These are phyloP conservation scores for Globisporangium ultimum DNA, from an alignment of 352 stramenopile species.

Conservation along the genomic window DNA sequence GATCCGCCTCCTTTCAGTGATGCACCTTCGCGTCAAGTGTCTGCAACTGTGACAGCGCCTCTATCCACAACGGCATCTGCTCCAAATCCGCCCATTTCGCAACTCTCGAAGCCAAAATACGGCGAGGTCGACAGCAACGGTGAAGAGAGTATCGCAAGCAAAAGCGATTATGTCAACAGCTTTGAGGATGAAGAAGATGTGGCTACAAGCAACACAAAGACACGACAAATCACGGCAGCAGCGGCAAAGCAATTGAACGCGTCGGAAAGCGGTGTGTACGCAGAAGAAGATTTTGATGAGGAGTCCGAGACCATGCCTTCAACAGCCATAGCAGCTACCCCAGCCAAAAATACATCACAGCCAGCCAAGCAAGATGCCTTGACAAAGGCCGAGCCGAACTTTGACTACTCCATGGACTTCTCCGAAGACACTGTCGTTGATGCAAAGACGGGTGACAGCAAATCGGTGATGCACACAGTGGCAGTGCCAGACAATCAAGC, in stretches of 20 bases:
- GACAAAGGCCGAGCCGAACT: slow-evolving; percentile 26
- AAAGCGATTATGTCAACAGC: slow-evolving; percentile 26
- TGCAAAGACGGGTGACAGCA: not conserved
- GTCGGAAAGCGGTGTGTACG: slow-evolving; percentile 45
- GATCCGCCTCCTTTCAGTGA: slow-evolving; percentile 14
- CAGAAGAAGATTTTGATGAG: slow-evolving; percentile 57
- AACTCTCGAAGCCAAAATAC: not conserved
- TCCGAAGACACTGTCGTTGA: slow-evolving; percentile 34
- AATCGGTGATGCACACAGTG: not conserved
- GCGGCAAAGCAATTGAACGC: slow-evolving; percentile 5
- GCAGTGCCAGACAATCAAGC: slow-evolving; percentile 3
- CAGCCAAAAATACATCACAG: not conserved
- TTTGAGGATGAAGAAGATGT: slow-evolving; percentile 1
- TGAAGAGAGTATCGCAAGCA: slow-evolving; percentile 31
- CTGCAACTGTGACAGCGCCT: not conserved
- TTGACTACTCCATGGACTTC: slow-evolving; percentile 78
- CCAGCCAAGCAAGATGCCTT: not conserved
- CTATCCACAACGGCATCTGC: not conserved
- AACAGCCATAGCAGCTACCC: slow-evolving; percentile 1
- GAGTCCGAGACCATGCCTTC: slow-evolving; percentile 17
- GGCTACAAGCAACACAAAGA: not conserved
- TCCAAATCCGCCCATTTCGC: not conserved
- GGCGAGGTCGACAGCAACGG: slow-evolving; percentile 13
- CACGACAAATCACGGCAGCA: not conserved
- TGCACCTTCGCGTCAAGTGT: not conserved